Evolutionary conservation across 306 rosid species (phyloP).

Genomic region (Quercus berberidifolia): DNA sequence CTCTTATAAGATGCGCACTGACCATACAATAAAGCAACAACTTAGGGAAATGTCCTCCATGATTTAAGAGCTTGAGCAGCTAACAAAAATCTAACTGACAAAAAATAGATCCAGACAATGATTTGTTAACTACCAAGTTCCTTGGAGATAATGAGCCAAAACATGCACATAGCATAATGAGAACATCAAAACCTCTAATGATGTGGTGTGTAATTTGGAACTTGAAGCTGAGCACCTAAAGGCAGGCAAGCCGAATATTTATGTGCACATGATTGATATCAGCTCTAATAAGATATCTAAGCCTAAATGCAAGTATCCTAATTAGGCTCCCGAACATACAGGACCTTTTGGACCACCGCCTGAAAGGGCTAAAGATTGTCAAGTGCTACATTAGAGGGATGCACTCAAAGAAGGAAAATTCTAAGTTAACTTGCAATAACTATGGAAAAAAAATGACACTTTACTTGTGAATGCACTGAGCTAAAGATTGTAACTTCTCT

Average conservation of each 20-base stretch:
- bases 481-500: neutral
- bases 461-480: neutral
- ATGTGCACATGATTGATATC: neutral
- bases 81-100: neutral
- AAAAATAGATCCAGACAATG: neutral
- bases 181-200: neutral
- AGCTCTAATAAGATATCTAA: neutral
- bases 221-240: neutral
- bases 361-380: neutral
- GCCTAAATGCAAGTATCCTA: neutral
- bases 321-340: too few species aligned
- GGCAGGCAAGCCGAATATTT: neutral
- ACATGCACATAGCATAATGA: neutral
- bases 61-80: too few species aligned
- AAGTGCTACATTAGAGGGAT: neutral
- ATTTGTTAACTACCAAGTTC: neutral
- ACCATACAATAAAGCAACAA: neutral
- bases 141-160: neutral
- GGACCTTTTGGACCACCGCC: too few species aligned
- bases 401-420: neutral
- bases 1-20: neutral
- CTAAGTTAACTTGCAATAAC: neutral
- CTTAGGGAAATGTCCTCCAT: too few species aligned
- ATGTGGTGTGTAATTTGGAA: neutral
- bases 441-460: neutral